Base-by-base conservation (phyloP, 2,329 filamentous ascomycete species). In the Botrytis hyacinthi region DNA sequence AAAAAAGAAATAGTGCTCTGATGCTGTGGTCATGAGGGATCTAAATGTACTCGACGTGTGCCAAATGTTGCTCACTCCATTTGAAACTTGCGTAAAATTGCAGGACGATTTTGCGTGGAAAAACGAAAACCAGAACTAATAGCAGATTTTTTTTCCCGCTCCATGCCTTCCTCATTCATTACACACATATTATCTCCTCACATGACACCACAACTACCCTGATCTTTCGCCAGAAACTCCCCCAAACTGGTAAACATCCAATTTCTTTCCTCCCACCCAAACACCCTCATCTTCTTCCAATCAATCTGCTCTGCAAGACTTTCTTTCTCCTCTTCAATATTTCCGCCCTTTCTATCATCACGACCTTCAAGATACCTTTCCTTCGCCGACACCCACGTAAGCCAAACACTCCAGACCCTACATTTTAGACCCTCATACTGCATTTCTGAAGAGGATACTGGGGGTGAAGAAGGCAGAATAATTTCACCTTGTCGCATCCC, bases 401-500 rank as follows among this genome's bases (percentile, higher is more conserved):
- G 29, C 62, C 42, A 66, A 10, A 66, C 4, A 66, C 62, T 35
- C 62, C 62, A 66, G 14, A 66, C 62, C 32, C 20, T 66, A 9
- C 42, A 66, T 35, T 48, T 46, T 5, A 16, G 61, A 14, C 42
- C 62, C 18, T 26, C 22, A 46, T 48, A 37, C 3, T 32, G 18
- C 20, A 35, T 46, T 46, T 16, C 62, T 20, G 42, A 16, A 16
- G 29, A 48, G 22, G 3, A 2, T 9, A n/a, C 26, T 14, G 12
- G 4, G 20, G 59, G 18, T 12, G 2, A 9, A n/a, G 60, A 18
- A n/a, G 37, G 7, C 12, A 12, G 16, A 2, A n/a, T 4, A 37
- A 66, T 66, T 32, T 37, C 63, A 66, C 63, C 44, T 22, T 51
- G 42, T 66, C 63, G 35, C 63, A 51, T 48, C 1, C 63, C 63